Percentiles rank a stretch among this genome's conserved stretches.
Evolutionary conservation across 2,329 filamentous ascomycete species (phyloP).

Genomic region (Diaporthe helianthi): DNA sequence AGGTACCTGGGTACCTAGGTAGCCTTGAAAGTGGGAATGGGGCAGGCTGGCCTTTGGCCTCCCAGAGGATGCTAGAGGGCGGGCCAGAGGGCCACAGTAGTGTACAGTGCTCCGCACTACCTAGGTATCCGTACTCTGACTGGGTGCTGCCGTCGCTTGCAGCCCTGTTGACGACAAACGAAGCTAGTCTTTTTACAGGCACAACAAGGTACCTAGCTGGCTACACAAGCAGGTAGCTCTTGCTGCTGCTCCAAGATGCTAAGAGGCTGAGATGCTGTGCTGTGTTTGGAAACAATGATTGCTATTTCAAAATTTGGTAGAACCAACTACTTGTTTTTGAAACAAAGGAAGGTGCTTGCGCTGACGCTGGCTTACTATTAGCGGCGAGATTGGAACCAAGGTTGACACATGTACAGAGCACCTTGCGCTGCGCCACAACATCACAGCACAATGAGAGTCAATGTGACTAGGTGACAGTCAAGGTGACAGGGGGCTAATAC

Average conservation of each 20-base stretch:
- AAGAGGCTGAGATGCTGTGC: not conserved
- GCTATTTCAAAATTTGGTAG: constrained; percentile 23
- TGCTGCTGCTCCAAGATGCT: not conserved
- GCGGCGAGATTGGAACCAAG: not conserved
- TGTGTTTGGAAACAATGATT: constrained; percentile 25
- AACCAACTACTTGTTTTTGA: not conserved
- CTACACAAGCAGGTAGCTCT: too few relatives aligned
- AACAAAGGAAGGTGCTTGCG: constrained; percentile 19
- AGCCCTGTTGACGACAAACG: too few relatives aligned
- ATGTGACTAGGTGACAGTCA: not conserved
- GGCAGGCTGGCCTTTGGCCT: constrained; percentile 11
- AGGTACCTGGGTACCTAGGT: not conserved
- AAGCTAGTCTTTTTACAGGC: too few relatives aligned
- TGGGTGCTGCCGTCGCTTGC: not conserved
- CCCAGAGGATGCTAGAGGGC: not conserved
- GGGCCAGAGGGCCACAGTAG: too few relatives aligned
- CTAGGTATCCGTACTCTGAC: too few relatives aligned
- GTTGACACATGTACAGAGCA: constrained; percentile 16
- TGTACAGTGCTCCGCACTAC: too few relatives aligned
- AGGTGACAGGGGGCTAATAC: not conserved
- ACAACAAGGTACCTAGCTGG: too few relatives aligned
- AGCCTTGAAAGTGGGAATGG: constrained; percentile 22
- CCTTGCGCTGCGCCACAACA: not conserved
- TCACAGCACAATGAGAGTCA: not conserved
- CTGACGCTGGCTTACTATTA: too few relatives aligned